Evolutionary conservation across 2,329 filamentous ascomycete genomes (phyloP).

Genomic region (Trichoderma sp.): DNA sequence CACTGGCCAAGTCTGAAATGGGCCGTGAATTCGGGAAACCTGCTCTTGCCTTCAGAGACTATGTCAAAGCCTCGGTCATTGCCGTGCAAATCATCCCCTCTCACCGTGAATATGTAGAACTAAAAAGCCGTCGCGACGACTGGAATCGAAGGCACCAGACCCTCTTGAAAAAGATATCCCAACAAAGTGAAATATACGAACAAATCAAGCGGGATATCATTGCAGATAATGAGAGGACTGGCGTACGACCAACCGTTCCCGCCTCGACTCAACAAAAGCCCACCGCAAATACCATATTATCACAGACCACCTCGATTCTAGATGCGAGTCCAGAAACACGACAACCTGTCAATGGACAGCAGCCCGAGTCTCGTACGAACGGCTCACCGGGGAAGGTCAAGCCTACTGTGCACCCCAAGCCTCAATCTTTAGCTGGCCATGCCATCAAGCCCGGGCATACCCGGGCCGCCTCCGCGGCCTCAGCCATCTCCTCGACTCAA

Average conservation of each 20-base stretch:
- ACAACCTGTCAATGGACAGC: background rate
- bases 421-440: slow-evolving; percentile 62
- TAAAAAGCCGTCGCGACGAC: slow-evolving; percentile 54
- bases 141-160: slow-evolving; percentile 47
- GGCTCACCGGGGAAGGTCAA: slow-evolving; percentile 36
- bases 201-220: slow-evolving; percentile 59
- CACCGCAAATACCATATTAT: slow-evolving; percentile 21
- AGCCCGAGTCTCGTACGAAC: slow-evolving; percentile 20
- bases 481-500: slow-evolving; percentile 31
- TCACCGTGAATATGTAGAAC: slow-evolving; percentile 69
- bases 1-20: slow-evolving; percentile 59
- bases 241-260: slow-evolving; percentile 46
- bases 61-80: slow-evolving; percentile 77
- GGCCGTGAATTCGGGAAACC: slow-evolving; percentile 62
- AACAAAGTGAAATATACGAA: slow-evolving; percentile 50
- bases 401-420: slow-evolving; percentile 62
- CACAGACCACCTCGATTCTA: background rate
- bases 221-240: slow-evolving; percentile 61
- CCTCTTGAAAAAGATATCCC: slow-evolving; percentile 50
- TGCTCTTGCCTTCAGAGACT: slow-evolving; percentile 78
- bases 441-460: slow-evolving; percentile 37
- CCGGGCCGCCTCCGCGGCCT: slow-evolving; percentile 29
- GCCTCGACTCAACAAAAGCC: slow-evolving; percentile 18
- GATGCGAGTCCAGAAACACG: background rate
- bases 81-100: slow-evolving; percentile 71